Evolutionary conservation across 108 stramenopile species (phyloP).

Genomic region (Discostella pseudostelligera): DNA sequence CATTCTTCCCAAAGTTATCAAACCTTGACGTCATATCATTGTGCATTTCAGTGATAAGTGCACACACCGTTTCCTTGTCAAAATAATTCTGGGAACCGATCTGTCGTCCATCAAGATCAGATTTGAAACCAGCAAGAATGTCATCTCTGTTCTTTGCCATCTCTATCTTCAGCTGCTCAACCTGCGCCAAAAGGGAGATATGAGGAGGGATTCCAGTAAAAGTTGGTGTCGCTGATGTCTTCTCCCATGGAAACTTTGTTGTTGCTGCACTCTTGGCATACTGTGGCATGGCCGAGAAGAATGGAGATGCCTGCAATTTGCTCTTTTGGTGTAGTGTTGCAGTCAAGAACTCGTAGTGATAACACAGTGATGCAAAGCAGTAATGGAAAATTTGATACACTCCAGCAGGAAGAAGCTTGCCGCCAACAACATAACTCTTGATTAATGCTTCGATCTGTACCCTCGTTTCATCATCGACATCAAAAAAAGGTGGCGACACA

Average conservation of each 20-base stretch:
- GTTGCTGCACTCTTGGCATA: neutral
- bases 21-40: neutral
- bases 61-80: neutral
- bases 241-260: slow-evolving; percentile 16
- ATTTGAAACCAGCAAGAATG: slow-evolving; percentile 1
- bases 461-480: neutral
- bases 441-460: slow-evolving; percentile 1
- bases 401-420: neutral
- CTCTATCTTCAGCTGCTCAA: slow-evolving; percentile 5
- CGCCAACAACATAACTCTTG: neutral
- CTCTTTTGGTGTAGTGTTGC: neutral
- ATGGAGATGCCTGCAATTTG: slow-evolving; percentile 4
- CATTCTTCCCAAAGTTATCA: neutral
- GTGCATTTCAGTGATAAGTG: neutral
- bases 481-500: slow-evolving; percentile 13
- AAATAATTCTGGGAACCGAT: slow-evolving; percentile 11
- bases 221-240: slow-evolving; percentile 9
- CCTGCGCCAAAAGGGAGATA: slow-evolving; percentile 8
- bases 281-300: slow-evolving; percentile 12
- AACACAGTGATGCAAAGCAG: slow-evolving; percentile 14
- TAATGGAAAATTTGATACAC: slow-evolving; percentile 2
- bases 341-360: slow-evolving; percentile 7
- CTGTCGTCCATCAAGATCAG: slow-evolving; percentile 5
- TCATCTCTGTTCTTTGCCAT: neutral
- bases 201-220: slow-evolving; percentile 33